Evolutionary conservation across 225 moss, liverwort and hornwort species (phyloP).

Genomic region (Pseudoscleropodium purum): DNA sequence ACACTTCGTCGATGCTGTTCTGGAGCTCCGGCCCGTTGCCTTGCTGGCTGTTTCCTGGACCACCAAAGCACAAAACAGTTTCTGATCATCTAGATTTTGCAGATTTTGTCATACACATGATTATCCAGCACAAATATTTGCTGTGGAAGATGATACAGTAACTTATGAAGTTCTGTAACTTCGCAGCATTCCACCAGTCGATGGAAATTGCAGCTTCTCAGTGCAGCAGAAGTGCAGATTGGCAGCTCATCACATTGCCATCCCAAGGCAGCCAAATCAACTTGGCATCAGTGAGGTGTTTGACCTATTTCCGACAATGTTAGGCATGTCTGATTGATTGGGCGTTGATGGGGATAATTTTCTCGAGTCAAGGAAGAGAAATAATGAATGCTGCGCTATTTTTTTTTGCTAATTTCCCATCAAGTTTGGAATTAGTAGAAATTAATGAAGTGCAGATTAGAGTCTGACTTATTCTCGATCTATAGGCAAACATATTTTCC

Average conservation of each 20-base stretch:
- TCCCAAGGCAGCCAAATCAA: background rate
- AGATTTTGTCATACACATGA: background rate
- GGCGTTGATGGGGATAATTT: too few relatives aligned
- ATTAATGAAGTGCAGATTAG: too few relatives aligned
- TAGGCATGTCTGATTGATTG: too few relatives aligned
- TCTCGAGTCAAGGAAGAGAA: too few relatives aligned
- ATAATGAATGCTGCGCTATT: too few relatives aligned
- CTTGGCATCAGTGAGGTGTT: background rate
- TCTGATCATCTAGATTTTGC: constrained; percentile 4
- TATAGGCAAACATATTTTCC: too few relatives aligned
- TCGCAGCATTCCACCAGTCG: background rate
- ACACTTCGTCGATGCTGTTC: background rate
- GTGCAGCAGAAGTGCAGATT: background rate
- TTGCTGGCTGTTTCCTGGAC: background rate
- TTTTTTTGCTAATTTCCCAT: too few relatives aligned
- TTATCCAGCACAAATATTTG: background rate
- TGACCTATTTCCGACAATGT: too few relatives aligned
- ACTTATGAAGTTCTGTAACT: too few relatives aligned
- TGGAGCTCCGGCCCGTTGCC: background rate
- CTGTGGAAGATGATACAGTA: too few relatives aligned
- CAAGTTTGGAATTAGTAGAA: too few relatives aligned
- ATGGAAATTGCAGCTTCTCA: background rate
- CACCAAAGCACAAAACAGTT: background rate
- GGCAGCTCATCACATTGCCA: background rate
- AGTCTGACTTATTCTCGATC: too few relatives aligned